phyloP scores from a whole-genome alignment of 352 stramenopile species.

The Pythium rishiriense region DNA sequence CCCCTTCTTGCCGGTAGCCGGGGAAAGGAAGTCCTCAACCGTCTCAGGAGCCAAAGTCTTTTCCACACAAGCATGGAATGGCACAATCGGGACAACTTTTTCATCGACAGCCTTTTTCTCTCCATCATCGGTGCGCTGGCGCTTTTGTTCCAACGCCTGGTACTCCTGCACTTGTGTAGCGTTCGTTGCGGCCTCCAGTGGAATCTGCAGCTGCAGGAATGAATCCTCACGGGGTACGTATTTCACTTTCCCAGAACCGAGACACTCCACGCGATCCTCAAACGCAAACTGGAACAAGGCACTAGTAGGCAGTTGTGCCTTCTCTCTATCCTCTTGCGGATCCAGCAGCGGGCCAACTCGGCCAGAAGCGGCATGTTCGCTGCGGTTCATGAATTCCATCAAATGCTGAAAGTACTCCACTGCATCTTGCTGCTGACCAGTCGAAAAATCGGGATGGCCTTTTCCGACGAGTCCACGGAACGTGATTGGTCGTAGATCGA shows the following conservation, averaged over 20 bases:
- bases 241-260: slow-evolving; percentile 82
- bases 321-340: slow-evolving; percentile 25
- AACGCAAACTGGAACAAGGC: slow-evolving; percentile 94
- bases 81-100: slow-evolving; percentile 89
- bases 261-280: slow-evolving; percentile 81
- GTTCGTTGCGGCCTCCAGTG: slow-evolving; percentile 85
- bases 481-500: slow-evolving; percentile 84
- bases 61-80: slow-evolving; percentile 94
- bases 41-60: slow-evolving; percentile 88
- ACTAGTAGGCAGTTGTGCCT: slow-evolving; percentile 61
- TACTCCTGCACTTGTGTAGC: slow-evolving; percentile 84
- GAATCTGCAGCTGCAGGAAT: slow-evolving; percentile 86
- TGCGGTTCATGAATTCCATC: slow-evolving; percentile 90
- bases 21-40: slow-evolving; percentile 91
- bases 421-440: slow-evolving; percentile 97
- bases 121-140: slow-evolving; percentile 79
- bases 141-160: slow-evolving; percentile 83
- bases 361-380: slow-evolving; percentile 60
- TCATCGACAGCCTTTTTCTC: slow-evolving; percentile 56
- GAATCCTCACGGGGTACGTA: slow-evolving; percentile 84
- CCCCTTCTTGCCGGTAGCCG: slow-evolving; percentile 75
- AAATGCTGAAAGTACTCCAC: slow-evolving; percentile 98
- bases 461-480: slow-evolving; percentile 96
- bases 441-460: slow-evolving; percentile 96
- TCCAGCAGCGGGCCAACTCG: slow-evolving; percentile 54